Base-by-base conservation (phyloP, 2,329 filamentous ascomycete genomes). In the Didymella glomerata region DNA sequence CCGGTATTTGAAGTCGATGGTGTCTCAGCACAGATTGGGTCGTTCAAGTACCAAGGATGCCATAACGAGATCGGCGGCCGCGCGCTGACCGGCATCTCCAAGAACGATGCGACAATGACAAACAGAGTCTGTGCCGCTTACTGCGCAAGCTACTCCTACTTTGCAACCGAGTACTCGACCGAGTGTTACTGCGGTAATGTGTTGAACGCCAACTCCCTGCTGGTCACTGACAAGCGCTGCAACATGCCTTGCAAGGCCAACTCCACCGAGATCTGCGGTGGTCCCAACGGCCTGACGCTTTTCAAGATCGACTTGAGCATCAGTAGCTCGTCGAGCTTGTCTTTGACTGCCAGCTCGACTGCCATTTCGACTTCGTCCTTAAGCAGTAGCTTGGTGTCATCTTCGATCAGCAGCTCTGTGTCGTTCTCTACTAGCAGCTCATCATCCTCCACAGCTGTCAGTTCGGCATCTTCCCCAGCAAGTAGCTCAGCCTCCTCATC, bases 201-300 rank as follows among this genome's bases (percentile, higher is more conserved):
- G 1, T 18, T 56, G 32, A 48, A 42, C 13, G 46, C 49, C 6
- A 54, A 51, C 13, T 72, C 73, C 1, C 48, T 48, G n/a, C 57
- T 51, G 4, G 62, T 57, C 16, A 48, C 56, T 1, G 62, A 62
- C 24, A 67, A 71, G 3, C 79, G 81, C 47, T 72, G 69, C 60
- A 60, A 54, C 18, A 66, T 60, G 40, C 50, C 34, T 14, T 62
- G 55, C 30, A 51, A 44, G n/a, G 60, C 47, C 18, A 51, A 55
- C 30, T 25, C 38, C 20, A 58, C 38, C 38, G 62, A 70, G 30
- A 51, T 54, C 10, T 67, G 63, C 24, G 63, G 63, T 53, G 63
- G 63, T 4, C 18, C 58, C 4, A 60, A 64, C n/a, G 58, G 59
- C 18, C 30, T 66, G 28, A 62, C 51, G 9, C 8, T 64, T 4